Evolutionary conservation across 2,329 filamentous ascomycete genomes (phyloP).

Genomic region (Paecilomyces sp.): DNA sequence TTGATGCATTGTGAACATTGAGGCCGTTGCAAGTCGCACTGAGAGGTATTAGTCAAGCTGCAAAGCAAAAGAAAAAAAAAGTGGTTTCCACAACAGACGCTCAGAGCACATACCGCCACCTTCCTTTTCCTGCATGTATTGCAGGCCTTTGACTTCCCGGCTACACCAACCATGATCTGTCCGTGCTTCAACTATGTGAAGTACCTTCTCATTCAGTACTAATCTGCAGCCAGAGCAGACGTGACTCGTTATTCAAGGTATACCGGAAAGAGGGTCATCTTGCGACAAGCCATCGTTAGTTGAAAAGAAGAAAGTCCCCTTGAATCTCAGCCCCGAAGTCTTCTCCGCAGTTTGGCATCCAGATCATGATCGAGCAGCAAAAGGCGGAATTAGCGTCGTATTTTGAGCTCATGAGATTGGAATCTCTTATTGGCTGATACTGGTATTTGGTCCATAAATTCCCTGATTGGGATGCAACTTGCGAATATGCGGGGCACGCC

Average conservation of each 20-base stretch:
- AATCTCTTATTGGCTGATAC: background rate
- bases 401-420: background rate
- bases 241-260: background rate
- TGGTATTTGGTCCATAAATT: background rate
- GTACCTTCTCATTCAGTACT: background rate
- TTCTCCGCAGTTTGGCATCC: background rate
- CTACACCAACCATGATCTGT: background rate
- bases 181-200: too few relatives aligned
- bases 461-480: slow-evolving; percentile 4
- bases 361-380: background rate
- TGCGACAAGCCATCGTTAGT: background rate
- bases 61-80: too few relatives aligned
- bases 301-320: background rate
- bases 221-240: background rate
- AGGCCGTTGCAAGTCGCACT: background rate
- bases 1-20: background rate
- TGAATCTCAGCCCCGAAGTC: background rate
- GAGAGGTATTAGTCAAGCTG: background rate
- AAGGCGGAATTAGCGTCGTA: background rate
- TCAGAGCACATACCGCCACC: background rate
- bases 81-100: too few relatives aligned
- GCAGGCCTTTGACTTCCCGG: slow-evolving; percentile 1
- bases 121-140: slow-evolving; percentile 2
- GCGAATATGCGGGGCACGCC: slow-evolving; percentile 1
- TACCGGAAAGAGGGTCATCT: background rate